A percentile compares a stretch with the other conserved stretches of the same genome.
These are phyloP conservation scores for Cutaneotrichosporon dermatis DNA, from an alignment of 1,284 basidiomycete species.

Conservation along the genomic window DNA sequence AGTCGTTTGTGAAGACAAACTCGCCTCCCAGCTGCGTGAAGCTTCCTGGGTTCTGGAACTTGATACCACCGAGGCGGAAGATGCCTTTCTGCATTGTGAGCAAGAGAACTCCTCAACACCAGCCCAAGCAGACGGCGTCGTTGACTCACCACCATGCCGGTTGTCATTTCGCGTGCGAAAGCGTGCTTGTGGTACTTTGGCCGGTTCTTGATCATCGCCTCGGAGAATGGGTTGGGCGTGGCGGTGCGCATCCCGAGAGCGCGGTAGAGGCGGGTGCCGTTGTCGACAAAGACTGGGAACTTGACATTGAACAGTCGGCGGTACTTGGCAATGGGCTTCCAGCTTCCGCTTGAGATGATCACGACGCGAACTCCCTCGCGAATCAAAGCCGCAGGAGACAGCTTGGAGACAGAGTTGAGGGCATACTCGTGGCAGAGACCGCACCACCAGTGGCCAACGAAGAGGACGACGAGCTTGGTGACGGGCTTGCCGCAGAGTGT, in stretches of 20 bases:
- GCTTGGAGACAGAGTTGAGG: slow-evolving; percentile 35
- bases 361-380: slow-evolving; percentile 39
- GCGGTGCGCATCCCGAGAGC: slow-evolving; percentile 37
- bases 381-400: slow-evolving; percentile 38
- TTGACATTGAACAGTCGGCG: slow-evolving; percentile 42
- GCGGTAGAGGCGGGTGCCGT: slow-evolving; percentile 35
- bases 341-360: slow-evolving; percentile 43
- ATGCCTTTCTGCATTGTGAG: slow-evolving; percentile 1
- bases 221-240: slow-evolving; percentile 7
- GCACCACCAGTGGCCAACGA: slow-evolving; percentile 47
- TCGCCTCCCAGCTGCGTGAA: slow-evolving; percentile 49
- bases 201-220: slow-evolving; percentile 6
- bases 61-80: slow-evolving; percentile 7
- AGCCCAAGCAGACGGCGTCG: not conserved
- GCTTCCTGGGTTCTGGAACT: slow-evolving; percentile 37
- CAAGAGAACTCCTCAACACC: not conserved
- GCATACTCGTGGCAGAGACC: slow-evolving; percentile 49
- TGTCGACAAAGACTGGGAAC: slow-evolving; percentile 47
- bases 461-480: slow-evolving; percentile 38
- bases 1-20: slow-evolving; percentile 38
- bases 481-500: not conserved
- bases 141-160: slow-evolving; percentile 3
- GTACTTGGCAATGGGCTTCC: slow-evolving; percentile 47
- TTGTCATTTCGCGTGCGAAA: slow-evolving; percentile 7
- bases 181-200: slow-evolving; percentile 9